phyloP scores from a whole-genome alignment of 441 rosid species.

The Erodium moschatum region DNA sequence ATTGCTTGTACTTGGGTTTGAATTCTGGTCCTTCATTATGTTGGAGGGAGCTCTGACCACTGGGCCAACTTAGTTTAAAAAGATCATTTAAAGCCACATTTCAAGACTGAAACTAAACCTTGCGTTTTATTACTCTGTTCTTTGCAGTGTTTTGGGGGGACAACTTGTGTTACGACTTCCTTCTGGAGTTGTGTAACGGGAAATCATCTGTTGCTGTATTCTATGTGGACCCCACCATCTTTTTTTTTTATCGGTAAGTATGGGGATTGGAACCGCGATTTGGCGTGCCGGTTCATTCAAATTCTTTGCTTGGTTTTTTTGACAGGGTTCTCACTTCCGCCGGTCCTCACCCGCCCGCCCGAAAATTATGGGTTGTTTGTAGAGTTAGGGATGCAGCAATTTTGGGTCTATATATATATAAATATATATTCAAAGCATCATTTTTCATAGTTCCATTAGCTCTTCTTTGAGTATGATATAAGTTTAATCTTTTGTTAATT shows the following conservation, averaged over 20 bases:
- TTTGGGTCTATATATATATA: neutral
- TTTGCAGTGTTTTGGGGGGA: conserved; percentile 86
- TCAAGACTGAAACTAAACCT: neutral
- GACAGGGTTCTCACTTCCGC: neutral
- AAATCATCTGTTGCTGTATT: conserved; percentile 1
- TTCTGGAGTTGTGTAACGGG: conserved; percentile 74
- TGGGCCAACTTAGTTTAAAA: too few species aligned
- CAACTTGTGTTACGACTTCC: conserved; percentile 96
- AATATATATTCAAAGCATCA: neutral
- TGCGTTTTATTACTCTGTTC: neutral
- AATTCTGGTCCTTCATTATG: too few species aligned
- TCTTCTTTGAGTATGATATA: neutral
- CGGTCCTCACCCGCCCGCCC: neutral
- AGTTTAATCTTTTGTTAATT: neutral
- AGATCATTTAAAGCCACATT: neutral
- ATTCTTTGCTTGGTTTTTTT: neutral
- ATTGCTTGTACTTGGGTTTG: too few species aligned
- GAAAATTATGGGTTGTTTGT: neutral
- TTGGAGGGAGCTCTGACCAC: too few species aligned
- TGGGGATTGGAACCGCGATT: too few species aligned
- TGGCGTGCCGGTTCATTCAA: neutral
- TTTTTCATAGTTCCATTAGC: neutral
- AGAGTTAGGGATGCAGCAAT: neutral
- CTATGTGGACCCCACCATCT: neutral
- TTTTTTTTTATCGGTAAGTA: too few species aligned